A percentile compares a stretch with the other conserved stretches of the same genome.
These are phyloP conservation scores for maize (Zea mays) DNA, from an alignment of 176 grass and related monocot species.

Conservation along the genomic window DNA sequence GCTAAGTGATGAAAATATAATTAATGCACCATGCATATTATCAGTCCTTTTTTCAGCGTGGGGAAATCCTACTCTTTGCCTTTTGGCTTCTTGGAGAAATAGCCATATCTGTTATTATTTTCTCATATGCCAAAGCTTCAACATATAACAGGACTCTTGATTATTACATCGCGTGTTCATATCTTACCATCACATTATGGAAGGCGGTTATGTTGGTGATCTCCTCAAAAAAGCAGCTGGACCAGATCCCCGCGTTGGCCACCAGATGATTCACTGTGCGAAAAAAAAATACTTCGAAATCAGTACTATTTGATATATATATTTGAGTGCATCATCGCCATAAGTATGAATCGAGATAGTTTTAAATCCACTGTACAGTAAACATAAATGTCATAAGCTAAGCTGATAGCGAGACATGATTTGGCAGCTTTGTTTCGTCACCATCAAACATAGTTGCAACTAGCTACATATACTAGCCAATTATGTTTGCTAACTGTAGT, in stretches of 20 bases:
- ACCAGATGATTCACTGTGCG: slow-evolving; percentile 81
- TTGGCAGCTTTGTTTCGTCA: background rate
- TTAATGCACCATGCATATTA: too few species aligned
- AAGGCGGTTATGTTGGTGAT: slow-evolving; percentile 83
- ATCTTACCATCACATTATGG: slow-evolving; percentile 66
- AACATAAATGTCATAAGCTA: too few species aligned
- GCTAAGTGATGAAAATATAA: background rate
- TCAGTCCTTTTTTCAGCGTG: background rate
- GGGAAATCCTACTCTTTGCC: background rate
- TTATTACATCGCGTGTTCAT: too few species aligned
- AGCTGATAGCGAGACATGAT: background rate
- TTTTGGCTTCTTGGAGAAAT: background rate
- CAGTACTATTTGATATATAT: background rate
- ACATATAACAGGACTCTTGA: background rate
- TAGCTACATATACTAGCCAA: background rate
- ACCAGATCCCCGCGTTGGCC: slow-evolving; percentile 83
- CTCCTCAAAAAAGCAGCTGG: slow-evolving; percentile 84
- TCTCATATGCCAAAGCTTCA: background rate
- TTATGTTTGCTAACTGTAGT: background rate
- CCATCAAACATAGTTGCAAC: background rate
- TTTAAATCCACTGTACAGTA: background rate
- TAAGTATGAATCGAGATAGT: background rate
- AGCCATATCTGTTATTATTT: background rate
- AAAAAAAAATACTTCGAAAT: background rate
- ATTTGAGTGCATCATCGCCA: background rate